Evolutionary conservation across 169 alveolate species (phyloP), one percentile per base, ranked within the genome.

Genomic region (Haemoproteus tartakovskyi): DNA sequence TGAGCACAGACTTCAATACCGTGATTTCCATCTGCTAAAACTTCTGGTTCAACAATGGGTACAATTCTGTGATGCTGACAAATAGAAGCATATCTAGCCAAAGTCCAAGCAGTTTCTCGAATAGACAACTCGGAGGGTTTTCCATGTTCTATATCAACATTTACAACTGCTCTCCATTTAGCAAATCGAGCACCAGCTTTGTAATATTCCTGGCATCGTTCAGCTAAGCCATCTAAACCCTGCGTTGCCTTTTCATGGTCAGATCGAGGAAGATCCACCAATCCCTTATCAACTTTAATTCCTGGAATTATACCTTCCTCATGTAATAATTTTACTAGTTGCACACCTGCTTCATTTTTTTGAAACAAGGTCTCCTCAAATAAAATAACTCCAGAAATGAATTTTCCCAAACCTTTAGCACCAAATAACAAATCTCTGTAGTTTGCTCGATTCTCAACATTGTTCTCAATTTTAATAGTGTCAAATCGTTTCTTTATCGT

Each of bases 41-140:
- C 93, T 91, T 97, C 99, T 41, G 99, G 99, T 88, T 98, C 99
- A 33, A 98, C 99, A 16, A 98, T 96, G 37, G 99, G 99, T 16
- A 96, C 99, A 43, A 98, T 85, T 18, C 98, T 97, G 80, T 96
- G 95, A 57, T 92, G 97, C 88, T 98, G 99, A 87, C 99, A 97
- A 59, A 97, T 96, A 41, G 98, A 84, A 27, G 99, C 99, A 82
- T 97, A 98, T 87, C 99, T 95, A 26, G 99, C 99, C 78, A 98
- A 91, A 45, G 97, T 95, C 92, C 95, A 96, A 9, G 99, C 98
- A 41, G 96, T 95, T 85, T 95, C 99, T 12, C 60, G 52, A 37
- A 98, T 90, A 33, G 99, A 92, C 61, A 91, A 88, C 62, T 90
- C 88, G 43, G 98, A 87, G 4, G 99, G 99, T 87, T 87, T 88